Conservation (phyloP, 2,329 filamentous ascomycete genomes). For the Fusarium illudens region DNA sequence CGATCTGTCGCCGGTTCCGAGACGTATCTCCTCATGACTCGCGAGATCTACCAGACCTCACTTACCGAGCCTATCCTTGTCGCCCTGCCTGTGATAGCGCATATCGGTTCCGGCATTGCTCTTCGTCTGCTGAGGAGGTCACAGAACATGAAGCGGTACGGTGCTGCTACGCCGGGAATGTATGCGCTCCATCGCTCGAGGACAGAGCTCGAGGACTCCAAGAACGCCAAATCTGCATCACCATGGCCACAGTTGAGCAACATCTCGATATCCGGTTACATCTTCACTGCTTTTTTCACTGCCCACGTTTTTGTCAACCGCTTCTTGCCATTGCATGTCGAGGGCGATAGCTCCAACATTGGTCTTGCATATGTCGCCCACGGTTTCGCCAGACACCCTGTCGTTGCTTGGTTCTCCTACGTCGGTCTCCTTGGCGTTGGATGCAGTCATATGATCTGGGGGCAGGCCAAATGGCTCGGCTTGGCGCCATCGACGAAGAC, state of each 20-base stretch:
- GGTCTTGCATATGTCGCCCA: slow-evolving; percentile 85
- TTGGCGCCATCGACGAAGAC: slow-evolving; percentile 65
- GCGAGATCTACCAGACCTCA: slow-evolving; percentile 90
- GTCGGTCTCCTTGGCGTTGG: slow-evolving; percentile 71
- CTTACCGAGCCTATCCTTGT: slow-evolving; percentile 83
- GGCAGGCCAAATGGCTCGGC: slow-evolving; percentile 82
- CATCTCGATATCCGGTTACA: slow-evolving; percentile 77
- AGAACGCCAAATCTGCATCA: slow-evolving; percentile 31
- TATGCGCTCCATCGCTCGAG: slow-evolving; percentile 49
- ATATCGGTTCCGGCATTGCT: slow-evolving; percentile 79
- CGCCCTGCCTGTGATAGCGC: slow-evolving; percentile 75
- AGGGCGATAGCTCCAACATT: slow-evolving; percentile 87
- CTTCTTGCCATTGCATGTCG: slow-evolving; percentile 74
- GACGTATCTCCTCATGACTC: slow-evolving; percentile 86
- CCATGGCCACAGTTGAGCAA: slow-evolving; percentile 76
- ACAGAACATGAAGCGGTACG: slow-evolving; percentile 78
- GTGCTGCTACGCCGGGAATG: slow-evolving; percentile 69
- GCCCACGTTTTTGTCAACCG: slow-evolving; percentile 82
- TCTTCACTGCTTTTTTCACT: slow-evolving; percentile 69
- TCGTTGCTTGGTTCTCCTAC: slow-evolving; percentile 75
- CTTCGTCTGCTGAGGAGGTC: slow-evolving; percentile 78
- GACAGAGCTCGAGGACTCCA: slow-evolving; percentile 39
- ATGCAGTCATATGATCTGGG: slow-evolving; percentile 83
- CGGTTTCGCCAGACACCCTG: slow-evolving; percentile 77
- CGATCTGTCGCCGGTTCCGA: slow-evolving; percentile 79